Conservation (phyloP, 1,284 basidiomycete genomes). For the Irpex sp. region DNA sequence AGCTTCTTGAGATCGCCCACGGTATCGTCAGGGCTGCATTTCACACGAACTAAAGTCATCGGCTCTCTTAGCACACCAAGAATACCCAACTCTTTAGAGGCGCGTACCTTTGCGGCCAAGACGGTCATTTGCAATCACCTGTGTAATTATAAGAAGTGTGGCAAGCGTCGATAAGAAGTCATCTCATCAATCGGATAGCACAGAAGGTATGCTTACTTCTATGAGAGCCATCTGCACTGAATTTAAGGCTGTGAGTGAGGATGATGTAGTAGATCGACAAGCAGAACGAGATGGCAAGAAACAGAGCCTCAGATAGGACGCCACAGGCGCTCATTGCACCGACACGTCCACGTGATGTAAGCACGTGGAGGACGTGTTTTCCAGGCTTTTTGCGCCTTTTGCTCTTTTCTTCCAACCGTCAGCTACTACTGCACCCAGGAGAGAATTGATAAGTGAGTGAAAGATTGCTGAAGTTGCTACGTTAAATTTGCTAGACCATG, state of each 20-base stretch:
- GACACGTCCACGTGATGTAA: neutral
- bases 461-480: too few species aligned
- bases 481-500: too few species aligned
- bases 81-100: neutral
- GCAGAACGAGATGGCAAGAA: neutral
- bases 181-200: neutral
- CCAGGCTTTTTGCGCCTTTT: too few species aligned
- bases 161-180: neutral
- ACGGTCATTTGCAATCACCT: conserved; percentile 97
- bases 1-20: conserved; percentile 96
- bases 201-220: neutral
- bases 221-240: conserved; percentile 46
- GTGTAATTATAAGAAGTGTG: neutral
- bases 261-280: neutral
- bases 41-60: conserved; percentile 73
- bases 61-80: neutral
- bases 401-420: too few species aligned
- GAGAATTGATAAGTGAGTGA: too few species aligned
- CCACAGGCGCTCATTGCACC: neutral
- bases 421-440: too few species aligned
- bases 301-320: neutral
- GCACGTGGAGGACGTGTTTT: neutral
- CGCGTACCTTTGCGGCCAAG: conserved; percentile 86
- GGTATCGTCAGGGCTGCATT: conserved; percentile 92
- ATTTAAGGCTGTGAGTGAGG: neutral